Evolutionary conservation across 306 rosid species (phyloP).

Genomic region (Corylus avellana): DNA sequence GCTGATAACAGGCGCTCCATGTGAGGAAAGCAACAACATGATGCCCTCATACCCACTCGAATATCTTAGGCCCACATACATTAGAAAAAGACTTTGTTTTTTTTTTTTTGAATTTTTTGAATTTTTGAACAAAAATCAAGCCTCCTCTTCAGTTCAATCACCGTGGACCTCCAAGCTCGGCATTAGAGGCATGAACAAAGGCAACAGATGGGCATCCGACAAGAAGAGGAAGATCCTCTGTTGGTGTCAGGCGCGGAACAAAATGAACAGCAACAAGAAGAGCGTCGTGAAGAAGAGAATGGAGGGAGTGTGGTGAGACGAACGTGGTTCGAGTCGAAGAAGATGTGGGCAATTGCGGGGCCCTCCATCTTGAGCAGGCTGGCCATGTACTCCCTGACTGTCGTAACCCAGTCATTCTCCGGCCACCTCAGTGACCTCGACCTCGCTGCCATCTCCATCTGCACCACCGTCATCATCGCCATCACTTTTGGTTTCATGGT

Average conservation of each 20-base stretch:
- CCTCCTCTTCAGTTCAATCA: neutral
- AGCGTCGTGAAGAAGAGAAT: neutral
- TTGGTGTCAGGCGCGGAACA: constrained; percentile 20
- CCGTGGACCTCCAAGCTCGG: neutral
- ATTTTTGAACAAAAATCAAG: too few species aligned
- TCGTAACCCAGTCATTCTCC: constrained; percentile 62
- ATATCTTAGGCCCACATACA: too few species aligned
- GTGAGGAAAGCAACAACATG: too few species aligned
- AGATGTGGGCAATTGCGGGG: constrained; percentile 61
- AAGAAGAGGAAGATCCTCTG: constrained; percentile 28
- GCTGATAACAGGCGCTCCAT: too few species aligned
- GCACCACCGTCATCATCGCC: constrained; percentile 63
- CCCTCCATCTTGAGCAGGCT: constrained; percentile 80
- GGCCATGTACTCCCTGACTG: constrained; percentile 71
- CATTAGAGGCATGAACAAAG: neutral
- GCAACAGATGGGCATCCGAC: neutral
- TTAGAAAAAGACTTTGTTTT: too few species aligned
- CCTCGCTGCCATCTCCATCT: constrained; percentile 67
- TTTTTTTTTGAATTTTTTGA: too few species aligned
- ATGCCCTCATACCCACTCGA: too few species aligned
- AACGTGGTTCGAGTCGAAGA: constrained; percentile 51
- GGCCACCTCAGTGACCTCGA: constrained; percentile 68
- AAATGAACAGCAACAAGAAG: neutral
- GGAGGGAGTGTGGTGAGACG: constrained; percentile 21
- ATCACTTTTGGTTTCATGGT: constrained; percentile 70